Conservation (phyloP, 805 yeast species). For the Cyberlindnera euphorbiae region DNA sequence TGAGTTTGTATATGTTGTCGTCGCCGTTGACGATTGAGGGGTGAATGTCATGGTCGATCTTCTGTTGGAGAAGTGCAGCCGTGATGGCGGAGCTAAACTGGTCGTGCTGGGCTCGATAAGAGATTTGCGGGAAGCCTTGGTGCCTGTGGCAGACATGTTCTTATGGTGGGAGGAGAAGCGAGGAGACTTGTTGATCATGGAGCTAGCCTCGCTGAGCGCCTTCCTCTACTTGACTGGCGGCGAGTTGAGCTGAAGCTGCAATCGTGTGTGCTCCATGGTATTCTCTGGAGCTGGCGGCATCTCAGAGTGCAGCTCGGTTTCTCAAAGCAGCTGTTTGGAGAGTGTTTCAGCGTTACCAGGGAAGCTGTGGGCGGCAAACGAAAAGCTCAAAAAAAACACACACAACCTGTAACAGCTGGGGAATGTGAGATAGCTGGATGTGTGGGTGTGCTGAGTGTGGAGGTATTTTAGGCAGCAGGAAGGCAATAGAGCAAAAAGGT, state of each 20-base stretch:
- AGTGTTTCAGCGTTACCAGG: conserved; percentile 8
- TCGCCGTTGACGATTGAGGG: background rate
- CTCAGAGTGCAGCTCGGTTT: too few relatives aligned
- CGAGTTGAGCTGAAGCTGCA: conserved; percentile 9
- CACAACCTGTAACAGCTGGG: too few relatives aligned
- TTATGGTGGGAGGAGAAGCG: conserved; percentile 5
- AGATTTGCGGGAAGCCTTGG: background rate
- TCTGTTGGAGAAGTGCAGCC: background rate
- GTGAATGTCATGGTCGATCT: background rate
- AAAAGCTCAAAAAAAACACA: too few relatives aligned
- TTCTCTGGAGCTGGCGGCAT: too few relatives aligned
- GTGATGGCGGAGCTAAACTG: background rate
- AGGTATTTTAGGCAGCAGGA: too few relatives aligned
- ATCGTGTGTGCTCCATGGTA: conserved; percentile 2
- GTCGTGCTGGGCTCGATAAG: background rate
- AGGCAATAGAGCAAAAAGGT: too few relatives aligned
- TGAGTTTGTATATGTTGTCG: background rate
- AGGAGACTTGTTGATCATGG: conserved; percentile 17
- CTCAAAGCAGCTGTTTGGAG: background rate
- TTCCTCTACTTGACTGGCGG: conserved; percentile 25
- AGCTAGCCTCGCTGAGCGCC: conserved; percentile 17
- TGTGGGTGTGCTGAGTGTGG: too few relatives aligned
- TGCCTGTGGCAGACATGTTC: too few relatives aligned
- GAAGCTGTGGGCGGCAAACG: background rate
- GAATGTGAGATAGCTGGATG: too few relatives aligned